Base-by-base conservation (phyloP, 1,284 basidiomycete genomes). In the Amylostereum chailletii region DNA sequence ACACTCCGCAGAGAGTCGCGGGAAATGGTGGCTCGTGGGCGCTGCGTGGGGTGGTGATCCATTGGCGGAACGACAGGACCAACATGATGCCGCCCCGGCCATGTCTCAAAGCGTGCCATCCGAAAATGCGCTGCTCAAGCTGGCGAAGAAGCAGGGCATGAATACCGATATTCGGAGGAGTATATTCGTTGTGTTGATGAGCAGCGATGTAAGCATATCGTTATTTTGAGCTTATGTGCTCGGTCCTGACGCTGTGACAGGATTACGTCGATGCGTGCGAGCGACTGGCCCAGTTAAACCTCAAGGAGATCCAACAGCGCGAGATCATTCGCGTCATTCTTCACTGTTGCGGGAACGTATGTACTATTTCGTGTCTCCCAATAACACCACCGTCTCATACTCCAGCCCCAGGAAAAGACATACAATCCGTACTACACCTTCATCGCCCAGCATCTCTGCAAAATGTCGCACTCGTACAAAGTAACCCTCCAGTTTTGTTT, bases 11-110 rank as follows among this genome's bases (percentile, higher is more conserved):
- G 83, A 90, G 50, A 87, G 78, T 32, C 90, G 85, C 60, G 96
- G 96, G 2, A 96, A 95, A 69, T 99, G 96, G 96, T 99, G 96
- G 96, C 75, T 98, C 1, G 90, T 98, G 36, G 96, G 95, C 30
- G 92, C 95, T 0, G 95, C 91, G 1, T 99, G 95, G 95, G 79
- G 80, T 31, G 95, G 95, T 1, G 86, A 98, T 60, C 91, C 92
- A 2, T 75, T 97, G 1, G 74, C 86, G 29, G 88, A 93, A 51
- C 77, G 72, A 46, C 74, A 78, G 55, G 70, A 65, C 60, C 69
- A 39, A 48, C 61, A 26, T 51, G 64, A 51, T 57, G 56, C 51
- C 51, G 54, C 39, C 27, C 48, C 58, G 53, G 56, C 52, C 27
- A 51, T 52, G 34, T 56, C 56, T 30, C 53, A 57, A 36, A 58